These are phyloP conservation scores for Colletotrichum destructivum DNA, from an alignment of 2,329 filamentous ascomycete species.

Conservation along the genomic window DNA sequence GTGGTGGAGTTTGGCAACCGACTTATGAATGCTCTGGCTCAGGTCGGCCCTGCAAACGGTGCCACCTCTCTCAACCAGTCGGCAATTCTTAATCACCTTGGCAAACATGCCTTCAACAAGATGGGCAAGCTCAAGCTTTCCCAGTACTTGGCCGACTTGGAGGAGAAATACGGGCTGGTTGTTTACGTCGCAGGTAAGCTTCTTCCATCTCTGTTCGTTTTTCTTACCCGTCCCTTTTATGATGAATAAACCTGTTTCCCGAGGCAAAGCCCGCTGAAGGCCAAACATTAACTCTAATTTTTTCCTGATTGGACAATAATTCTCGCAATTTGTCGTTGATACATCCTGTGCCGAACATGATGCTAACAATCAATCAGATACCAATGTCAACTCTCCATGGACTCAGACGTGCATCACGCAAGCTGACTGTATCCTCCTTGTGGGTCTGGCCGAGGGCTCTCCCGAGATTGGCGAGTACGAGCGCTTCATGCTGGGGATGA, in stretches of 20 bases:
- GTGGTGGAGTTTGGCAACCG: conserved; percentile 96
- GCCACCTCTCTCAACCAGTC: conserved; percentile 94
- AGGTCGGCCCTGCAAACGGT: conserved; percentile 91
- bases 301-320: conserved; percentile 68
- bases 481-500: conserved; percentile 94
- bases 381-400: conserved; percentile 97
- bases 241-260: conserved; percentile 67
- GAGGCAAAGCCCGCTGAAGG: conserved; percentile 69
- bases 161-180: conserved; percentile 97
- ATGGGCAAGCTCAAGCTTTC: conserved; percentile 98
- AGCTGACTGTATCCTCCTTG: conserved; percentile 94
- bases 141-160: conserved; percentile 95
- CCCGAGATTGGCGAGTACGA: conserved; percentile 96
- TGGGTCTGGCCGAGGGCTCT: conserved; percentile 91
- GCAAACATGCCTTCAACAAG: conserved; percentile 94
- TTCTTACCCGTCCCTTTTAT: conserved; percentile 50
- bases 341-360: not conserved
- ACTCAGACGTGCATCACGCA: conserved; percentile 98
- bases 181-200: conserved; percentile 85
- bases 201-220: conserved; percentile 47
- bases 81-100: conserved; percentile 93
- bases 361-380: conserved; percentile 73
- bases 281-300: conserved; percentile 75
- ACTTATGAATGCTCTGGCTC: conserved; percentile 87
- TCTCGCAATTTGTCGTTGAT: conserved; percentile 30